A percentile compares a stretch with the other conserved stretches of the same genome.
phyloP scores from a whole-genome alignment of 2,329 filamentous ascomycete species.

The Rutstroemia sp. region DNA sequence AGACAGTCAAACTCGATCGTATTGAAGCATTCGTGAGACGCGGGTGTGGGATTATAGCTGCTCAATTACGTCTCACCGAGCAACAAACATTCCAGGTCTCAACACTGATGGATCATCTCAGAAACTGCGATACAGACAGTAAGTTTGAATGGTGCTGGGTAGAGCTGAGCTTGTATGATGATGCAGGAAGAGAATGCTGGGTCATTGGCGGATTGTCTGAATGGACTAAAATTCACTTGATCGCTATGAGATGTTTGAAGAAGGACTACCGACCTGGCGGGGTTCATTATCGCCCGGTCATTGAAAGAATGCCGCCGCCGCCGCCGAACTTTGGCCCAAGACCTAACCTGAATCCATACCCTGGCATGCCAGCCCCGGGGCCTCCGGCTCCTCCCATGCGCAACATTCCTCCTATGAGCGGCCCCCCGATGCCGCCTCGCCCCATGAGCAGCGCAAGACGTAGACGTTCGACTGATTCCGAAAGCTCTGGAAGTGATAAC shows the following conservation, averaged over 20 bases:
- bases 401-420: not conserved
- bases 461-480: not conserved
- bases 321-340: not conserved
- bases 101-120: constrained; percentile 18
- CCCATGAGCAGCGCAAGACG: not conserved
- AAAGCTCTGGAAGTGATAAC: constrained; percentile 11
- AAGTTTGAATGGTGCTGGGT: constrained; percentile 23
- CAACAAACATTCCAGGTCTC: constrained; percentile 18
- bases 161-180: constrained; percentile 15
- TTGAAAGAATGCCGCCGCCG: not conserved
- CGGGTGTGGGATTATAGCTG: constrained; percentile 14
- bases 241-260: constrained; percentile 15
- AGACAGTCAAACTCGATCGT: constrained; percentile 4
- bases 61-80: constrained; percentile 16
- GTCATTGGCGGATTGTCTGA: not conserved
- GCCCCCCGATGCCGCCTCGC: not conserved
- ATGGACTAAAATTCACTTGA: constrained; percentile 16
- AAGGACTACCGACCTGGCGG: constrained; percentile 10
- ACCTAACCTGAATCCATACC: not conserved
- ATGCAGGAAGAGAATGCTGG: constrained; percentile 2
- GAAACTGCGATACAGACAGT: constrained; percentile 12
- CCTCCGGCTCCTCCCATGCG: not conserved
- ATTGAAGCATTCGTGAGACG: constrained; percentile 7
- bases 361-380: not conserved
- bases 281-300: constrained; percentile 12